Evolutionary conservation across 1,284 basidiomycete species (phyloP).

Genomic region (Moesziomyces globuligerus): DNA sequence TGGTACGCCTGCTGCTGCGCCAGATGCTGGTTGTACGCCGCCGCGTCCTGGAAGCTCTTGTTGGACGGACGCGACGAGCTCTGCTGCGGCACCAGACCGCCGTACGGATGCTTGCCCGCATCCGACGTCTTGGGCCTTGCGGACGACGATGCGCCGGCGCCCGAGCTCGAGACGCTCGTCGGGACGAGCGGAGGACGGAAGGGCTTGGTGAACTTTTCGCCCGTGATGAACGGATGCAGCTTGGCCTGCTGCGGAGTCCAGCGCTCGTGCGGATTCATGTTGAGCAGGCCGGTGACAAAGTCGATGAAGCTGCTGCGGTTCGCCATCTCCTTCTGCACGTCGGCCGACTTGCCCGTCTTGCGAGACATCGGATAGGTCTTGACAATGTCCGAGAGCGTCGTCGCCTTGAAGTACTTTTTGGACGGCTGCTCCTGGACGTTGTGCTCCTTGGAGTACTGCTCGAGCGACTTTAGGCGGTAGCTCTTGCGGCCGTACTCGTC

Average conservation of each 20-base stretch:
- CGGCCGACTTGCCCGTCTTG: constrained; percentile 80
- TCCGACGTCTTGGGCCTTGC: constrained; percentile 31
- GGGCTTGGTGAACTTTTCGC: constrained; percentile 79
- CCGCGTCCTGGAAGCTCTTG: constrained; percentile 88
- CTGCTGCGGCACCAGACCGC: constrained; percentile 77
- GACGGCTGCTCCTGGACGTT: constrained; percentile 94
- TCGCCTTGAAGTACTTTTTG: constrained; percentile 98
- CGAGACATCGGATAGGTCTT: constrained; percentile 90
- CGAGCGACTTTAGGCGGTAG: constrained; percentile 87
- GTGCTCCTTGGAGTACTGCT: constrained; percentile 95
- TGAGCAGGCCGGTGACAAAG: constrained; percentile 92
- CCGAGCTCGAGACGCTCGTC: constrained; percentile 10
- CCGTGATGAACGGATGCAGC: constrained; percentile 96
- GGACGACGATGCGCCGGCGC: constrained; percentile 12
- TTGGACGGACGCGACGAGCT: constrained; percentile 73
- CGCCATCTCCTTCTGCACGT: constrained; percentile 94
- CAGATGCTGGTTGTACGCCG: constrained; percentile 91
- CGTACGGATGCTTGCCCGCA: constrained; percentile 84
- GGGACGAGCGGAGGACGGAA: constrained; percentile 65
- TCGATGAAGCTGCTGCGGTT: constrained; percentile 95
- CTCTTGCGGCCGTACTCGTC: constrained; percentile 87
- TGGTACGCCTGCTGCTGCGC: constrained; percentile 93
- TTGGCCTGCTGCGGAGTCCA: constrained; percentile 98
- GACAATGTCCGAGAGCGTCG: constrained; percentile 91
- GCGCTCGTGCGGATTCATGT: constrained; percentile 91